Evolutionary conservation across 1,139 yeast genomes (phyloP).

Genomic region (Keqinozyma sinolaborantium): DNA sequence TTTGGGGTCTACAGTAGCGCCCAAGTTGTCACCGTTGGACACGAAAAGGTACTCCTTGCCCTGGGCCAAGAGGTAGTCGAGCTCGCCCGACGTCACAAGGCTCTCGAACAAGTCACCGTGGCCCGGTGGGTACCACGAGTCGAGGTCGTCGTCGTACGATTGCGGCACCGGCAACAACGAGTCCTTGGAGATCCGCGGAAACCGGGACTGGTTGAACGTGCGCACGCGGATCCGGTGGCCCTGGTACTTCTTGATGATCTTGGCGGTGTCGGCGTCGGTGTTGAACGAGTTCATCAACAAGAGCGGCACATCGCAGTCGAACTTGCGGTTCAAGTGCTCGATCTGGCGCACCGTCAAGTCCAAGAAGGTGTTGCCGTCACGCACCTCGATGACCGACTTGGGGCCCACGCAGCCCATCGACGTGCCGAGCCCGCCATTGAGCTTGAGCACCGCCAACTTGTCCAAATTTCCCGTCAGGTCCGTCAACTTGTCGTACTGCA

Average conservation of each 20-base stretch:
- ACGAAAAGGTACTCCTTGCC: conserved; percentile 95
- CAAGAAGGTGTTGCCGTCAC: conserved; percentile 96
- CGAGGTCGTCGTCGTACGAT: conserved; percentile 66
- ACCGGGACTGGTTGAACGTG: conserved; percentile 95
- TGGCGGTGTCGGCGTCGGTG: conserved; percentile 93
- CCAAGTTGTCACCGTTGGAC: conserved; percentile 96
- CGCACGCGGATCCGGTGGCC: conserved; percentile 94
- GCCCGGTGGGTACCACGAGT: conserved; percentile 98
- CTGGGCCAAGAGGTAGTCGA: conserved; percentile 84
- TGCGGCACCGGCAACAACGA: conserved; percentile 93
- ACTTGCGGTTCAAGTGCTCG: conserved; percentile 88
- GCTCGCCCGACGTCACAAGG: conserved; percentile 83
- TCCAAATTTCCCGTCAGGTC: conserved; percentile 49
- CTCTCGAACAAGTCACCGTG: conserved; percentile 97
- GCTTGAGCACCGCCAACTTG: conserved; percentile 90
- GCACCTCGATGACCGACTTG: conserved; percentile 94
- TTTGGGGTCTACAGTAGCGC: conserved; percentile 94
- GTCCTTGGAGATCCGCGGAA: conserved; percentile 93
- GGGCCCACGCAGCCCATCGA: conserved; percentile 99
- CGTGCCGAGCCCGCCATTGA: conserved; percentile 98
- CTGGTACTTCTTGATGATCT: conserved; percentile 92
- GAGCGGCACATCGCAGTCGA: conserved; percentile 91
- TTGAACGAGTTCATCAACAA: conserved; percentile 97
- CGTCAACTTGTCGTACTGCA: conserved; percentile 57
- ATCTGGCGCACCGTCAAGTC: conserved; percentile 96